phyloP scores from a whole-genome alignment of 805 yeast species.

The Kurtzmaniella fragi region DNA sequence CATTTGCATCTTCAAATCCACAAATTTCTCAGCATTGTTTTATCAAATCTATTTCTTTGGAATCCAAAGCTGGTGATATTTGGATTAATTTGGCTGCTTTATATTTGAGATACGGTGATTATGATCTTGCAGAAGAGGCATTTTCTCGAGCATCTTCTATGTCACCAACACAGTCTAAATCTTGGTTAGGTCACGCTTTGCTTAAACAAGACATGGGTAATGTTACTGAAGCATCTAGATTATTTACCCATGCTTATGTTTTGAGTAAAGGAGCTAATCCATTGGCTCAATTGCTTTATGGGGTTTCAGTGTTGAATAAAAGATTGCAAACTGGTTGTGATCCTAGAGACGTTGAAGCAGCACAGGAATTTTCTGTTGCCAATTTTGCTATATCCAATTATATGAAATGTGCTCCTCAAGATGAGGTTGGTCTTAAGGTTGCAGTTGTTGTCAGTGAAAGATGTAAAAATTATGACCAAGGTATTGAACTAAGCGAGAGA shows the following conservation, averaged over 20 bases:
- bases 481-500: slow-evolving; percentile 41
- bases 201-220: slow-evolving; percentile 49
- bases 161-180: slow-evolving; percentile 65
- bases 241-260: slow-evolving; percentile 74
- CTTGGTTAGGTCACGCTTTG: slow-evolving; percentile 89
- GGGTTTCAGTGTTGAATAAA: slow-evolving; percentile 48
- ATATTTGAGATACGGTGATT: slow-evolving; percentile 64
- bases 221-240: slow-evolving; percentile 41
- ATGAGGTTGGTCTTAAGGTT: slow-evolving; percentile 51
- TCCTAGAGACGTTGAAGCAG: slow-evolving; percentile 51
- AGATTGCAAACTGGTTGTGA: slow-evolving; percentile 37
- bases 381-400: slow-evolving; percentile 61
- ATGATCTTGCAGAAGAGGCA: slow-evolving; percentile 67
- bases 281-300: slow-evolving; percentile 68
- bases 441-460: slow-evolving; percentile 63
- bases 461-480: slow-evolving; percentile 55
- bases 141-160: slow-evolving; percentile 71
- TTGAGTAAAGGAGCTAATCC: slow-evolving; percentile 72
- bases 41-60: slow-evolving; percentile 70
- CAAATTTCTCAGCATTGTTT: slow-evolving; percentile 89
- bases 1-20: slow-evolving; percentile 59
- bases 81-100: slow-evolving; percentile 85
- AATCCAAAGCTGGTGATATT: slow-evolving; percentile 58
- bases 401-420: slow-evolving; percentile 56
- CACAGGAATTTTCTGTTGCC: slow-evolving; percentile 66